Evolutionary conservation across 805 yeast genomes (phyloP).

Genomic region (Candida methanosorbosa): DNA sequence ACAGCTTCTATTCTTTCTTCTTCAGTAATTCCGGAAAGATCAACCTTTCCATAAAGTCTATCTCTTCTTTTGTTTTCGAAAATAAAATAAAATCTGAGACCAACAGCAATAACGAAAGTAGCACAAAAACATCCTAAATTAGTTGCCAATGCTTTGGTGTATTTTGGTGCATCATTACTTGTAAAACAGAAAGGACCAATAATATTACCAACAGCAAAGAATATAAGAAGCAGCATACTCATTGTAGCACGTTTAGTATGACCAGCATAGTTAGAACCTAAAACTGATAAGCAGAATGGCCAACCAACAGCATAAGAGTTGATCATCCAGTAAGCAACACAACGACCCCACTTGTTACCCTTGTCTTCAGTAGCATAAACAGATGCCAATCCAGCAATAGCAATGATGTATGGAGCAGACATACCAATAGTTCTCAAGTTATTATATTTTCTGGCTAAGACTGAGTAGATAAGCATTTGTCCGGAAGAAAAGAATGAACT

Average conservation of each 20-base stretch:
- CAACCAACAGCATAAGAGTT: constrained; percentile 18
- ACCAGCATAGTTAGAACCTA: constrained; percentile 35
- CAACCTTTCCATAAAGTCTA: constrained; percentile 15
- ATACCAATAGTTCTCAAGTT: constrained; percentile 15
- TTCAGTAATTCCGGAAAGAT: too few relatives aligned
- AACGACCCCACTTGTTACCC: constrained; percentile 20
- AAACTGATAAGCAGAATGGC: constrained; percentile 18
- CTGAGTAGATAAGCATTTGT: constrained; percentile 12
- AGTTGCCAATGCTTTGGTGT: constrained; percentile 31
- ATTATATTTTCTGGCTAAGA: constrained; percentile 7
- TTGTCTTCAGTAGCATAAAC: constrained; percentile 17
- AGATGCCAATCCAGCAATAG: constrained; percentile 16
- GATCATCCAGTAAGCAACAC: constrained; percentile 24
- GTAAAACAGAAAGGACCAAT: constrained; percentile 45
- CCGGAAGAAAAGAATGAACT: constrained; percentile 17
- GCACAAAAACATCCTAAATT: constrained; percentile 30
- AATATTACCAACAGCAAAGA: constrained; percentile 46
- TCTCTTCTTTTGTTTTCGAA: constrained; percentile 36
- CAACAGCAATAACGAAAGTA: constrained; percentile 20
- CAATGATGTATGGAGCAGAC: constrained; percentile 14
- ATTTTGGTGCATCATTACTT: constrained; percentile 34
- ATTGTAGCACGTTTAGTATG: constrained; percentile 42
- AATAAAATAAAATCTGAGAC: constrained; percentile 20
- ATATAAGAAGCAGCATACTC: constrained; percentile 34
- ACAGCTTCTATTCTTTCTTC: constrained; percentile 20